phyloP scores from a whole-genome alignment of 2,329 filamentous ascomycete species.

The Diplodia scrobiculata region DNA sequence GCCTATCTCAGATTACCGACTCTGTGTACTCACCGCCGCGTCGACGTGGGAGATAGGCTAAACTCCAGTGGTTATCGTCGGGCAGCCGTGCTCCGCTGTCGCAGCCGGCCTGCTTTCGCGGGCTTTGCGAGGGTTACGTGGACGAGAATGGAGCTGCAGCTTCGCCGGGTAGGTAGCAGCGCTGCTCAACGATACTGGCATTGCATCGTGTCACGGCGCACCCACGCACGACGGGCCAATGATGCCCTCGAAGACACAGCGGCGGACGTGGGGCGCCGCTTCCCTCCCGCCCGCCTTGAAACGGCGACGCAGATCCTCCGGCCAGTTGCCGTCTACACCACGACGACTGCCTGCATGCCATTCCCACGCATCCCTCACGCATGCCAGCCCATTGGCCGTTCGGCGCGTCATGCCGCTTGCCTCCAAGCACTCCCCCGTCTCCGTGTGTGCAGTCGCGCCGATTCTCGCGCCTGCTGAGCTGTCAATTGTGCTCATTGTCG shows the following conservation, averaged over 20 bases:
- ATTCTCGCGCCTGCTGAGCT: background rate
- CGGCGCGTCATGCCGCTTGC: background rate
- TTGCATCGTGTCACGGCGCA: background rate
- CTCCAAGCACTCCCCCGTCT: background rate
- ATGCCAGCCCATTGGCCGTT: background rate
- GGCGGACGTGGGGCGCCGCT: background rate
- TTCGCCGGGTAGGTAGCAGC: background rate
- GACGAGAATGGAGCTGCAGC: background rate
- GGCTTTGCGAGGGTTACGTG: background rate
- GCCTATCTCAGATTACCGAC: background rate
- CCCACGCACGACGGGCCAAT: background rate
- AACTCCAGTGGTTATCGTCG: background rate
- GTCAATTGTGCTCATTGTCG: background rate
- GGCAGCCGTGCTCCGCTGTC: background rate
- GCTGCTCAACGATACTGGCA: background rate
- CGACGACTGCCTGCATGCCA: background rate
- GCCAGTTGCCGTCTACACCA: background rate
- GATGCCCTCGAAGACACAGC: background rate
- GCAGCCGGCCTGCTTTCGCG: background rate
- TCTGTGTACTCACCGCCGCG: background rate
- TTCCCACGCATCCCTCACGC: background rate
- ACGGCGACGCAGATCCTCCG: background rate
- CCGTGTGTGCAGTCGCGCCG: background rate
- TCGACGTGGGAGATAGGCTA: background rate
- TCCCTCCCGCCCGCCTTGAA: background rate